Base-by-base conservation (phyloP, 345 rosid species). In the Mallotus nudiflorus region DNA sequence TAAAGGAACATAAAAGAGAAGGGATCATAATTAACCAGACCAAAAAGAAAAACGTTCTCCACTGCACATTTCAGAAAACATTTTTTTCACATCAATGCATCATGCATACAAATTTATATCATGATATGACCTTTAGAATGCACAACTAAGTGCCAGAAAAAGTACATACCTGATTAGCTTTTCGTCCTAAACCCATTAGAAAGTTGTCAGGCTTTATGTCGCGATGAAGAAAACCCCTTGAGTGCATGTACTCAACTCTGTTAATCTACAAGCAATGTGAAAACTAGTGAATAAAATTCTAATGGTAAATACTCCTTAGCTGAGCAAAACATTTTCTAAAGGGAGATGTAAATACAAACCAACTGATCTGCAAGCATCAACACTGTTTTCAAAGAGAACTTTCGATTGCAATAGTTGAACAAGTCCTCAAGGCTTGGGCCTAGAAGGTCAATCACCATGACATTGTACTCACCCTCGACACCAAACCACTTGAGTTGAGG, bases 161-260 rank as follows among this genome's bases (percentile, higher is more conserved):
- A 71, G 50, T 52, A n/a, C 28, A 12, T 16, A 67, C 77, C 77
- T 67, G 77, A 67, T 73, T 73, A 62, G 77, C 77, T 67, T 60
- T 73, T 54, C 77, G 77, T 18, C 72, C 77, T 45, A 73, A 73
- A 25, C 77, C 77, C 77, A 73, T 73, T 4, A 73, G 54, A 51
- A 73, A 73, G 54, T 73, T 73, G 48, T 73, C 77, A 51, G 77
- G 77, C 67, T 73, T 73, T 73, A 73, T 73, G 54, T 73, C 77
- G 39, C 77, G 77, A 27, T 73, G 77, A 61, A 73, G 77, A 73
- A 73, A 67, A 42, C 72, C 77, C 54, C 72, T 73, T 19, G 77
- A 73, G 37, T 73, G 77, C 77, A 73, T 73, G 51, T 73, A 73
- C 54, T 73, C 77, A 1, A 73, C 12, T 51, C 77, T 59, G 22